Base-by-base conservation (phyloP, 345 rosid genomes). In the Lenwebbia sp. region DNA sequence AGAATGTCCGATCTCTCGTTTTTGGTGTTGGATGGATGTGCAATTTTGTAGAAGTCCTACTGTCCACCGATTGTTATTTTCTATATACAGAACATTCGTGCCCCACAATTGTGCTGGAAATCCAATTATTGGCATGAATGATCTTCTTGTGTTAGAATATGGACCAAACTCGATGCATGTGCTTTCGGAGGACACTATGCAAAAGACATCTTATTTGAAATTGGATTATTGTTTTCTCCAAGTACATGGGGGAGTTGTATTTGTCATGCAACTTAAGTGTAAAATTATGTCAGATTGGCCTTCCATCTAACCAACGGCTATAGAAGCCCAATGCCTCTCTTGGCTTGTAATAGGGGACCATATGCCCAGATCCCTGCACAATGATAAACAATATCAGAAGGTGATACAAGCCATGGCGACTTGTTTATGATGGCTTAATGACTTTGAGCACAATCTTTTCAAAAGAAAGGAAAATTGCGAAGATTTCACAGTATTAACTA, bases 331-430 rank as follows among this genome's bases (percentile, higher is more conserved):
- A n/a, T 50, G 84, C 33, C 84, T 82, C 58, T 22, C 56, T 28
- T n/a, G 51, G 78, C 83, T 40, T 37, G 78, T 54, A 54, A 50
- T 82, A 37, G 30, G 41, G 37, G 57, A 82, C 13, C 40, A 37
- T 51, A 54, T 82, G 26, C 50, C 84, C 84, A 14, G 8, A 17
- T 26, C 25, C 84, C 41, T 82, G 40, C 41, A 62, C 75, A 30
- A 62, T 15, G 53, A 82, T 50, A 82, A n/a, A 51, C 33, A 2
- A 92, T 94, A 89, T 87, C 92, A 65, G 96, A 95, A 89, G 92
- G 95, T 50, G 85, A 65, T 33, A 33, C 44, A 65, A 65, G 6
- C 44, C 25, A 65, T 65, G 76, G 44, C 33, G 76, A 65, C 76
- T 33, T 65, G 76, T 65, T 65, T 65, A 40, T 17, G 76, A 33